These are phyloP conservation scores for Monosporozyma aquatica DNA, from an alignment of 805 yeast species.

Conservation along the genomic window DNA sequence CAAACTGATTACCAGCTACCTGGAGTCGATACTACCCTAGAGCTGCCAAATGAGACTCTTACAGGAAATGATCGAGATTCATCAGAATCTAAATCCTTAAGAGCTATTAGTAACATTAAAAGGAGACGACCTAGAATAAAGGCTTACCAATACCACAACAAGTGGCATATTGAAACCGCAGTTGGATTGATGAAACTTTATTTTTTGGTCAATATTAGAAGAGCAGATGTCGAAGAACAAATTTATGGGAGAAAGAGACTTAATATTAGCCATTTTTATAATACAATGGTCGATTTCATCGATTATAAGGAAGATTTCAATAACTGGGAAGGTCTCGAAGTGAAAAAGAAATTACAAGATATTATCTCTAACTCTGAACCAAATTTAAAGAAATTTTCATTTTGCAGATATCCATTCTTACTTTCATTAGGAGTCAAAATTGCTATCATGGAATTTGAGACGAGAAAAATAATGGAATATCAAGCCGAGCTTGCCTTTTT, in stretches of 20 bases:
- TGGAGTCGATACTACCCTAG: background rate
- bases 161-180: constrained; percentile 74
- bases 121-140: constrained; percentile 14
- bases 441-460: constrained; percentile 71
- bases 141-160: constrained; percentile 49
- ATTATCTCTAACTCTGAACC: background rate
- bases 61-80: background rate
- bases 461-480: constrained; percentile 69
- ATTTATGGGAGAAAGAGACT: constrained; percentile 24
- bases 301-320: constrained; percentile 75
- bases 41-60: background rate
- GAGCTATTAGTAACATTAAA: background rate
- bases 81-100: background rate
- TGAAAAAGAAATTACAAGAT: background rate
- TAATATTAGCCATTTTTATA: constrained; percentile 44
- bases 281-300: constrained; percentile 70
- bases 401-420: constrained; percentile 80
- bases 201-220: constrained; percentile 40
- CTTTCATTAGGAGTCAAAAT: constrained; percentile 78
- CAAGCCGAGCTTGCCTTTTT: constrained; percentile 87
- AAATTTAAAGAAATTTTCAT: constrained; percentile 26
- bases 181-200: constrained; percentile 49
- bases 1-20: background rate
- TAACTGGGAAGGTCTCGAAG: constrained; percentile 42
- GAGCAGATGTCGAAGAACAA: constrained; percentile 1